Percentiles rank a stretch among this genome's conserved stretches.
These are phyloP conservation scores for Stevia rebaudiana DNA, from an alignment of 140 eudicot species.

Conservation along the genomic window DNA sequence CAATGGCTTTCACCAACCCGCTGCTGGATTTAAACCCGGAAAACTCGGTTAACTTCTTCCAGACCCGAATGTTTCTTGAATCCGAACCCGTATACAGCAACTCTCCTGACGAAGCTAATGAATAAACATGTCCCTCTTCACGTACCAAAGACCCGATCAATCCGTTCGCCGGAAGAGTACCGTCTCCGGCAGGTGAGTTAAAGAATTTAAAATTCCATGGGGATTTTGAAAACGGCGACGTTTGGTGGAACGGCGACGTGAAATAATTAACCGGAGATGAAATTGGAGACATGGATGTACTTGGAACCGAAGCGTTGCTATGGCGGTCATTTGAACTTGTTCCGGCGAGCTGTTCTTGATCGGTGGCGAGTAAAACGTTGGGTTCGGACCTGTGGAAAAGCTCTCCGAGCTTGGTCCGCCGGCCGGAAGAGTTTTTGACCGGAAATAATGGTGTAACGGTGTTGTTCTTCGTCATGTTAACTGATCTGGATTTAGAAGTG, in stretches of 20 bases:
- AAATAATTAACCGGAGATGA: not conserved
- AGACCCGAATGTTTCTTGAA: not conserved
- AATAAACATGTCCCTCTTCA: constrained; percentile 10
- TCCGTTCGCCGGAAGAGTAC: not conserved
- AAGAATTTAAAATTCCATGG: not conserved
- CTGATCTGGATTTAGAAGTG: not conserved
- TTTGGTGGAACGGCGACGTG: constrained; percentile 2
- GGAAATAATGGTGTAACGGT: not conserved
- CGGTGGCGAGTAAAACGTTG: not conserved
- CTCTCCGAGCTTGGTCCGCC: constrained; percentile 2
- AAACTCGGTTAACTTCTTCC: constrained; percentile 4
- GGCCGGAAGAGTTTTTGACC: not conserved
- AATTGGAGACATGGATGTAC: not conserved
- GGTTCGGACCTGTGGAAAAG: not conserved
- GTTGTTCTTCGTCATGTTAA: not conserved
- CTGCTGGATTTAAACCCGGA: constrained; percentile 14
- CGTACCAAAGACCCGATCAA: constrained; percentile 6
- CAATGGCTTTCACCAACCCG: constrained; percentile 7
- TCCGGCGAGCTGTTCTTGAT: not conserved
- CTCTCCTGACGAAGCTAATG: not conserved
- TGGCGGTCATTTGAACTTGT: not conserved
- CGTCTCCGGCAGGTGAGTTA: not conserved
- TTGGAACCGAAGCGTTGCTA: not conserved
- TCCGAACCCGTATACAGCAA: constrained; percentile 4
- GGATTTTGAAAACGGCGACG: constrained; percentile 7